These are phyloP conservation scores for Leccinum sublutescens DNA, from an alignment of 768 basidiomycete genomes.

Conservation along the genomic window DNA sequence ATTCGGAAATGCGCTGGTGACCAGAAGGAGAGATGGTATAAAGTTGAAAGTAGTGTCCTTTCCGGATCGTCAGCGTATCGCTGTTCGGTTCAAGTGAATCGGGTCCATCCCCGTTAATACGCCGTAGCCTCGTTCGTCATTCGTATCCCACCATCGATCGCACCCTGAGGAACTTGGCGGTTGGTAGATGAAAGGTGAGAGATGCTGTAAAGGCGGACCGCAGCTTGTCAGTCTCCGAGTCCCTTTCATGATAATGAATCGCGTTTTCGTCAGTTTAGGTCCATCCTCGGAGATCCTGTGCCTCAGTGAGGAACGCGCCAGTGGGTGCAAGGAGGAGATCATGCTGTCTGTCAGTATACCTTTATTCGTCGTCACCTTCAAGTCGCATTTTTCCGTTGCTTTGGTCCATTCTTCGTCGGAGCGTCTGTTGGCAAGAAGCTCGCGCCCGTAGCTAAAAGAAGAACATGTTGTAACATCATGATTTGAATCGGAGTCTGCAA, in stretches of 20 bases:
- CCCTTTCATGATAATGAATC: background rate
- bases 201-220: background rate
- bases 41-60: background rate
- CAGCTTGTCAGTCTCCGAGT: background rate
- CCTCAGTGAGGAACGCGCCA: background rate
- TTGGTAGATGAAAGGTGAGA: background rate
- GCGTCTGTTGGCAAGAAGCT: background rate
- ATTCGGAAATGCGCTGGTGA: background rate
- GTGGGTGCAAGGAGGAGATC: background rate
- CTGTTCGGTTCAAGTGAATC: background rate
- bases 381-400: background rate
- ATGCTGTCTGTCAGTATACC: background rate
- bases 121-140: background rate
- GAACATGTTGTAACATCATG: background rate
- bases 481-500: background rate
- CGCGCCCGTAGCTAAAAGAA: background rate
- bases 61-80: background rate
- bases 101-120: background rate
- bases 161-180: background rate
- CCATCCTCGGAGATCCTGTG: background rate
- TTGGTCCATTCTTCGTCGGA: background rate
- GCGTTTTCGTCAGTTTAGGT: background rate
- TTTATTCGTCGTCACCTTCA: background rate
- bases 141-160: background rate
- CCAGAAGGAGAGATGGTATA: background rate